Base-by-base conservation (phyloP, 2,329 filamentous ascomycete species). In the Fusarium nodosum region DNA sequence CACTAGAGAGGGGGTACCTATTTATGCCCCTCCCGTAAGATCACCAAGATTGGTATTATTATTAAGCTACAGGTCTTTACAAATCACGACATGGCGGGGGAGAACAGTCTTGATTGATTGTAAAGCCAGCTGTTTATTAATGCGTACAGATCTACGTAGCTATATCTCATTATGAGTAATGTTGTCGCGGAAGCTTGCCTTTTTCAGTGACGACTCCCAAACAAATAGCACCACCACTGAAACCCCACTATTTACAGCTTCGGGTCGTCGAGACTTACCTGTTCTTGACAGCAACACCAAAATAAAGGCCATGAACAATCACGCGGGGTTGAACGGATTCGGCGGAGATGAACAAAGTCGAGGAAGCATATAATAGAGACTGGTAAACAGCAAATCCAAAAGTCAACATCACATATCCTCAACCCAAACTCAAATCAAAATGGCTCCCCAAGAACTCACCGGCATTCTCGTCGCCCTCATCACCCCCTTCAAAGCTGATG, bases 391-490 rank as follows among this genome's bases (percentile, higher is more conserved):
- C 13, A 16, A 2, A 64, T 24, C 10, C 16, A 18, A 7, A 33
- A 41, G 16, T 38, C 28, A 22, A 22, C 39, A 20, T 39, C 45
- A 48, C 38, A 41, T 15, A 45, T 28, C 38, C 15, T 26, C 5
- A 47, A 30, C 28, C 11, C 20, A 20, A n/a, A 18, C 41, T 10
- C 8, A 50, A 50, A 3, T 26, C 51, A 72, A 24, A 60, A 74
- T 74, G 72, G 53, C 72, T 2, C 56, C 68, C 31, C 48, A 68
- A 56, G 74, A 72, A 53, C 73, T 79, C 47, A 72, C 70, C 41
- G 83, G 83, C 65, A 83, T 85, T 60, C 77, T 84, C 66, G 83
- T 85, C 39, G 83, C 84, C 55, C 76, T 85, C 13, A 80, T 82
- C 71, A 85, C 83, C 20, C 83, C 83, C 4, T 85, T 82, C 74